Evolutionary conservation across 73 alveolate species (phyloP).

Genomic region (Paramecium caudatum): DNA sequence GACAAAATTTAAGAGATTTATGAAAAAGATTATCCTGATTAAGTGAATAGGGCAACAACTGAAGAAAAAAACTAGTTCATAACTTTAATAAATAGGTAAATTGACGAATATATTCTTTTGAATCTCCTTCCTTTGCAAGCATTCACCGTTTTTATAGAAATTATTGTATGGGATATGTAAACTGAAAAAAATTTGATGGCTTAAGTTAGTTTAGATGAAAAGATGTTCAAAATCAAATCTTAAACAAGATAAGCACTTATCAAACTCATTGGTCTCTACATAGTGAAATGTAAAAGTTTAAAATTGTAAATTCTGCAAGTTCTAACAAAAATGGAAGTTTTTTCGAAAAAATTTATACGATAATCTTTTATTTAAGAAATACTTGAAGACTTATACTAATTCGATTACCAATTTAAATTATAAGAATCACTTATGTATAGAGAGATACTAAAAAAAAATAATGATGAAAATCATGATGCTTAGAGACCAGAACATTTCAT

Average conservation of each 20-base stretch:
- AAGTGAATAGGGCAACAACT: background rate
- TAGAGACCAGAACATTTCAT: background rate
- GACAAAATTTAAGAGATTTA: slow-evolving; percentile 48
- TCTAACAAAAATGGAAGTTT: slow-evolving; percentile 56
- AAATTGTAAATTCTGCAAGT: slow-evolving; percentile 52
- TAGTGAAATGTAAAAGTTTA: slow-evolving; percentile 42
- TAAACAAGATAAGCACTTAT: background rate
- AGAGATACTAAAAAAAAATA: background rate
- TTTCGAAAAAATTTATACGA: slow-evolving; percentile 69
- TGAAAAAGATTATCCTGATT: slow-evolving; percentile 1
- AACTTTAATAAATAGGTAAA: background rate
- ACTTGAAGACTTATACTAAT: slow-evolving; percentile 17
- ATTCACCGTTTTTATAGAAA: slow-evolving; percentile 24
- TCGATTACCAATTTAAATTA: slow-evolving; percentile 5
- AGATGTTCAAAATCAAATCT: background rate
- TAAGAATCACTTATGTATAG: background rate
- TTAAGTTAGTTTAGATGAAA: slow-evolving; percentile 21
- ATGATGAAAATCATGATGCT: background rate
- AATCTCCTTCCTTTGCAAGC: slow-evolving; percentile 17
- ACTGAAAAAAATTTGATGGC: slow-evolving; percentile 1
- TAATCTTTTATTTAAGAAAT: slow-evolving; percentile 71
- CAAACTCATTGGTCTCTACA: slow-evolving; percentile 57
- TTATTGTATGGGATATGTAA: slow-evolving; percentile 58
- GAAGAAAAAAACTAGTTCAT: background rate
- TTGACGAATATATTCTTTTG: slow-evolving; percentile 41